Percentiles rank a stretch among this genome's conserved stretches.
Evolutionary conservation across 2,329 filamentous ascomycete species (phyloP).

Genomic region (Onygenales sp.): DNA sequence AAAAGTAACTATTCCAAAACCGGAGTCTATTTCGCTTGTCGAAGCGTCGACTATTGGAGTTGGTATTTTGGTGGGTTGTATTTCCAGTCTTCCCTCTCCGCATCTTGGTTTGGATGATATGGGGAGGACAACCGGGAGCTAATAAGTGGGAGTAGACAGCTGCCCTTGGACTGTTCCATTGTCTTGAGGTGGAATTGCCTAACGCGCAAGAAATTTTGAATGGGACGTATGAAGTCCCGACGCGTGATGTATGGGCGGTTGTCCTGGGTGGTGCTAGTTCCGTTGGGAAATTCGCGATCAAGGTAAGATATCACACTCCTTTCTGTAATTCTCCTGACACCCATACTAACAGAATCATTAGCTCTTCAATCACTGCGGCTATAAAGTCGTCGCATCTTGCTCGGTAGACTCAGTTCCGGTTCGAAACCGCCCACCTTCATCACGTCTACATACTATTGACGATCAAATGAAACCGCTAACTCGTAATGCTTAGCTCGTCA

Average conservation of each 20-base stretch:
- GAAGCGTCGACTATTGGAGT: constrained; percentile 22
- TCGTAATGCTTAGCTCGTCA: constrained; percentile 14
- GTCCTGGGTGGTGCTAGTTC: constrained; percentile 24
- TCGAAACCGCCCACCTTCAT: neutral
- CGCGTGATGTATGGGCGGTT: constrained; percentile 20
- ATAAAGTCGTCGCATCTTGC: constrained; percentile 23
- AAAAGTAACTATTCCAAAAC: constrained; percentile 19
- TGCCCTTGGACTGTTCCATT: constrained; percentile 15
- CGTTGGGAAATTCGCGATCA: constrained; percentile 23
- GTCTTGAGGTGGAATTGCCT: constrained; percentile 15
- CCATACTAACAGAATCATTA: constrained; percentile 7
- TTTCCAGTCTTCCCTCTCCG: constrained; percentile 8
- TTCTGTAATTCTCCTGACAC: neutral
- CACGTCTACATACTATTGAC: neutral
- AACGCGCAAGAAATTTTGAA: constrained; percentile 12
- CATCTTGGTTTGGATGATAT: neutral
- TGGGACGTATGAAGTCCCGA: constrained; percentile 6
- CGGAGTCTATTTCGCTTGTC: constrained; percentile 17
- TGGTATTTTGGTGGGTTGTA: constrained; percentile 10
- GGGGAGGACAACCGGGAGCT: neutral
- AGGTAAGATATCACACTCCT: constrained; percentile 1
- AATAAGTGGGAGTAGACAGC: constrained; percentile 12
- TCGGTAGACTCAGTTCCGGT: constrained; percentile 19
- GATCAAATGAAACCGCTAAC: neutral
- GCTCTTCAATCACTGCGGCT: constrained; percentile 20